phyloP scores from a whole-genome alignment of 192 early-diverging fungal genomes.

The Diversispora epigaea region DNA sequence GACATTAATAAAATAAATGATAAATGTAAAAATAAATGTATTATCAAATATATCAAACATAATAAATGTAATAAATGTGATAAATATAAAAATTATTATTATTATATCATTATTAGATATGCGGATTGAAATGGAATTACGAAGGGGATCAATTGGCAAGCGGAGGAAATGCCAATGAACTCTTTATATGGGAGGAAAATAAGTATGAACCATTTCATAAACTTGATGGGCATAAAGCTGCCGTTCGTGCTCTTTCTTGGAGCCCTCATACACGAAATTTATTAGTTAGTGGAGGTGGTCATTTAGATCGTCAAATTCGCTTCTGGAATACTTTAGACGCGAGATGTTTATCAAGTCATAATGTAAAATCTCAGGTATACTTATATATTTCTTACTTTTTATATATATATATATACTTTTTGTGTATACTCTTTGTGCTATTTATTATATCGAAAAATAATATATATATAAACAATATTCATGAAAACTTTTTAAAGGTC shows the following conservation, averaged over 20 bases:
- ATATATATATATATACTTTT: too few relatives aligned
- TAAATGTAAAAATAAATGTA: too few relatives aligned
- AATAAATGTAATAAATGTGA: background rate
- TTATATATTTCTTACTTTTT: too few relatives aligned
- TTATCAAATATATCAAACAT: too few relatives aligned
- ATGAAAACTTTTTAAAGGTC: slow-evolving; percentile 41
- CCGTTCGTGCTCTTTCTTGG: slow-evolving; percentile 96
- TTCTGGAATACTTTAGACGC: slow-evolving; percentile 82
- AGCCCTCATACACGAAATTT: slow-evolving; percentile 72
- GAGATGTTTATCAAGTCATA: slow-evolving; percentile 49
- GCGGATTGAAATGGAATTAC: slow-evolving; percentile 85
- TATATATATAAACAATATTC: background rate
- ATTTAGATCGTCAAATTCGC: slow-evolving; percentile 82
- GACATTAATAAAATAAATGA: background rate
- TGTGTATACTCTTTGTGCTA: background rate
- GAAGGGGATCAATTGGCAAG: slow-evolving; percentile 71
- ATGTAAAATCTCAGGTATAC: slow-evolving; percentile 81
- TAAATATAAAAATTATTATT: background rate
- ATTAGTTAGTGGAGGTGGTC: slow-evolving; percentile 91
- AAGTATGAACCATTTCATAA: slow-evolving; percentile 51
- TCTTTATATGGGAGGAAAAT: slow-evolving; percentile 80
- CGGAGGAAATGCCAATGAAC: slow-evolving; percentile 92
- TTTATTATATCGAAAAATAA: background rate
- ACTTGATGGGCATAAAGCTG: slow-evolving; percentile 76
- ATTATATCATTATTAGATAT: slow-evolving; percentile 52